Base-by-base conservation (phyloP, 1,284 basidiomycete species). In the Pseudozyma hubeiensis region DNA sequence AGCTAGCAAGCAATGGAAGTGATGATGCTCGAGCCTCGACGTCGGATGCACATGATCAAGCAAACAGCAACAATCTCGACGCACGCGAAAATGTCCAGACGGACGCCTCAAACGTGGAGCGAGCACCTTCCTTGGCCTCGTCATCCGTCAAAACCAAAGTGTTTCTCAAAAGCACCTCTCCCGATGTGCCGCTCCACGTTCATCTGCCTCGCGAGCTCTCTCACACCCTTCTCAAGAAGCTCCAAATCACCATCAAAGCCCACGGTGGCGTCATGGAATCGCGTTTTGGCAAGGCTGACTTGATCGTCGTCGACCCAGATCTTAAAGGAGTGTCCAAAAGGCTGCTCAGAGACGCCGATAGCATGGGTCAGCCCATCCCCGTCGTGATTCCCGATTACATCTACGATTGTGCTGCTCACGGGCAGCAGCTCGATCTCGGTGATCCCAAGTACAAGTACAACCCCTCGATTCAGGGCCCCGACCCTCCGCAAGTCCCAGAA, bases 291-390 rank as follows among this genome's bases (percentile, higher is more conserved):
- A 57, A 75, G 31, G 59, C 72, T 16, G 57, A 75, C 44, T n/a
- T 70, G 29, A 61, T 75, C 30, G 41, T 62, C 31, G 54, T 69
- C 16, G 67, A 75, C 37, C 63, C 64, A 1, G 17, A 49, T 6
- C 33, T 35, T 19, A 11, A 34, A 7, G 24, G 29, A 19, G 55
- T 19, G 0, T 55, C 72, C 0, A 56, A 34, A 8, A 66, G 57
- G 35, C 40, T 52, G 9, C 49, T 61, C 19, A 43, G 47, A 19
- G 43, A 57, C 1, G 63, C 72, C 1, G 59, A 54, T n/a, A 16
- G 48, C 9, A 19, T 75, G 5, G 72, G 67, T 14, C 53, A 70
- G 51, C 72, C 72, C 7, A 64, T 75, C 16, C 72, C 72, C 17
- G 65, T 75, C 7, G 67, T 75, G 17, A 57, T 37, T 3, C n/a